Base-by-base conservation (phyloP, 176 grass and related monocot species). In the Areca catechu region DNA sequence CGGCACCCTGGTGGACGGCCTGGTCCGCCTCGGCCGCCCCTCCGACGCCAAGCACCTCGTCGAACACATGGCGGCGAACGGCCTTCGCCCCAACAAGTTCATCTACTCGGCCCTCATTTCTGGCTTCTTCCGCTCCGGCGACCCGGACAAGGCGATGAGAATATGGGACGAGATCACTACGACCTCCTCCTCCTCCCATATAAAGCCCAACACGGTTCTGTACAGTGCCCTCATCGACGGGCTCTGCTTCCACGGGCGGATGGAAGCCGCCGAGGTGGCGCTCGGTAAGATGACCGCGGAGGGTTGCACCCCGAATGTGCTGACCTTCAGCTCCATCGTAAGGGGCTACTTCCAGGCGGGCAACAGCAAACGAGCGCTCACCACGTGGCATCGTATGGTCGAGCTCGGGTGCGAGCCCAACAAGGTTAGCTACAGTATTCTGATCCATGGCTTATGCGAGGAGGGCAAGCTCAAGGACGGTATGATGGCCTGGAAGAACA, bases 401-500 rank as follows among this genome's bases (percentile, higher is more conserved):
- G 80, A 54, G 37, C 53, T 15, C 48, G 78, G 83, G 0, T 79
- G 72, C 16, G 5, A 61, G 19, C 92, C 92, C 51, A 91, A 75
- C 59, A 65, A 61, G 27, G 69, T 97, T 9, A 75, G 74, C 57
- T 97, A 88, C 50, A 97, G 92, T 69, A 84, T 97, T 53, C 66
- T 91, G 57, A 91, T 97, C 65, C 79, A 57, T 37, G 86, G 86
- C 20, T 56, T 97, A 21, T 97, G 86, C 50, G 76, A 77, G 59
- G 48, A 74, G 20, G 86, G 92, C 28, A 87, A 54, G 83, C 65
- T 90, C 24, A 90, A 91, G 74, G 80, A 97, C 56, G 80, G 83
- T 51, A 85, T 91, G 92, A 97, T 91, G 86, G 78, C 90, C 20
- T 97, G 92, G 92, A 97, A 91, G 75, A 57, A 85, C 80, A 97